phyloP scores from a whole-genome alignment of 345 rosid species.

The Aquilaria yunnanensis region DNA sequence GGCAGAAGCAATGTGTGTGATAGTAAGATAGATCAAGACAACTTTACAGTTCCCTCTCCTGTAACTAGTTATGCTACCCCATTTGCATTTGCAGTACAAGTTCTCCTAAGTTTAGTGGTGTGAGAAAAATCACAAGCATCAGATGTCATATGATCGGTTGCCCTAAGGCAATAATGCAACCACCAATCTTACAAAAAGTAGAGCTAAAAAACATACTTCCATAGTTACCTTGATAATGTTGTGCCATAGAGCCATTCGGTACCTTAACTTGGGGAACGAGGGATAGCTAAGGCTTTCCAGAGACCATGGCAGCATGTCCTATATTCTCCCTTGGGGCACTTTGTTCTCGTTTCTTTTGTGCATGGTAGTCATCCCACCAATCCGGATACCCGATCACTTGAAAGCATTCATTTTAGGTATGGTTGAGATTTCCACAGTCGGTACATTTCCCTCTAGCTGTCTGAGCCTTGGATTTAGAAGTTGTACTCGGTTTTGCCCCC shows the following conservation, averaged over 20 bases:
- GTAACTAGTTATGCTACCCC: not conserved
- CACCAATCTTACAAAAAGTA: not conserved
- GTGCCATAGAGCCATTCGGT: not conserved
- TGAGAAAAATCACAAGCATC: not conserved
- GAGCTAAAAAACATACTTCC: not conserved
- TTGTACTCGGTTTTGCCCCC: not conserved
- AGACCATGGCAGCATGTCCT: not conserved
- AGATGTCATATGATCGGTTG: slow-evolving; percentile 8
- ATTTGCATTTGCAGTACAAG: slow-evolving; percentile 6
- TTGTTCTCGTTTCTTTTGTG: not conserved
- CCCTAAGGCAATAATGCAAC: slow-evolving; percentile 10
- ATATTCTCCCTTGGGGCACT: not conserved
- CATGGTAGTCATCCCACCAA: not conserved
- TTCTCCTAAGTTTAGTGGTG: not conserved
- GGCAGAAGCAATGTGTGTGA: too few relatives aligned
- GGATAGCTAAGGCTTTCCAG: not conserved
- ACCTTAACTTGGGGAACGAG: not conserved
- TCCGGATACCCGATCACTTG: not conserved
- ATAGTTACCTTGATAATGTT: not conserved
- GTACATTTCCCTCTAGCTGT: too few relatives aligned
- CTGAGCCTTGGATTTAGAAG: not conserved
- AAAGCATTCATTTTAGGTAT: not conserved
- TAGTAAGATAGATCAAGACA: too few relatives aligned
- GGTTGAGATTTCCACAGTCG: not conserved
- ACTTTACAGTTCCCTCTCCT: too few relatives aligned